Evolutionary conservation across 768 basidiomycete species (phyloP).

Genomic region (Fistulinella prunicolor): DNA sequence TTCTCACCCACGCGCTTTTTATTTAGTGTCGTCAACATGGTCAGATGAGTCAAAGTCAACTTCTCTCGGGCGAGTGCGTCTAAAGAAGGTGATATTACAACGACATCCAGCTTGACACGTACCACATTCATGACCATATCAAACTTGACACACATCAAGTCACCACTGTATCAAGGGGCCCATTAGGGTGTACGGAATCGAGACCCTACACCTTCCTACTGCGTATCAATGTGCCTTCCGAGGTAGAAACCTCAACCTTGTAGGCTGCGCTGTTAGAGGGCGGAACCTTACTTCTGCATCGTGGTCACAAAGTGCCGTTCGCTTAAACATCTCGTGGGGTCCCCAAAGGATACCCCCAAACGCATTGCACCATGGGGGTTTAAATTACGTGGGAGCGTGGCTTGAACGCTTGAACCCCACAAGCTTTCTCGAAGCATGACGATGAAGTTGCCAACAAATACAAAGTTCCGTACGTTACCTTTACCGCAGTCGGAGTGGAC

Average conservation of each 20-base stretch:
- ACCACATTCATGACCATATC: conserved; percentile 14
- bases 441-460: not conserved
- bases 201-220: conserved; percentile 8
- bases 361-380: not conserved
- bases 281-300: conserved; percentile 2
- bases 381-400: not conserved
- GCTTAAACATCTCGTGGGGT: not conserved
- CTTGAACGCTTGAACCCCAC: not conserved
- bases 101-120: conserved; percentile 10
- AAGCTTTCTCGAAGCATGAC: not conserved
- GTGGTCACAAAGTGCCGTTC: conserved; percentile 2
- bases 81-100: conserved; percentile 16
- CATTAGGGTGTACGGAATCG: conserved; percentile 15
- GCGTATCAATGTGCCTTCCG: not conserved
- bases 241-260: not conserved
- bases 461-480: not conserved
- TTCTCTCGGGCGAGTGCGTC: conserved; percentile 12
- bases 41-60: conserved; percentile 4
- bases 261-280: conserved; percentile 15
- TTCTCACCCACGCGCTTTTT: conserved; percentile 12
- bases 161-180: conserved; percentile 6
- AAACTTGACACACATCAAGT: conserved; percentile 8
- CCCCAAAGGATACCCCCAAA: not conserved
- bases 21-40: conserved; percentile 10
- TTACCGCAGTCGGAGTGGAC: not conserved